Evolutionary conservation across 1,284 basidiomycete species (phyloP), one percentile per base, ranked within the genome.

Genomic region (Pisolithus thermaeus): DNA sequence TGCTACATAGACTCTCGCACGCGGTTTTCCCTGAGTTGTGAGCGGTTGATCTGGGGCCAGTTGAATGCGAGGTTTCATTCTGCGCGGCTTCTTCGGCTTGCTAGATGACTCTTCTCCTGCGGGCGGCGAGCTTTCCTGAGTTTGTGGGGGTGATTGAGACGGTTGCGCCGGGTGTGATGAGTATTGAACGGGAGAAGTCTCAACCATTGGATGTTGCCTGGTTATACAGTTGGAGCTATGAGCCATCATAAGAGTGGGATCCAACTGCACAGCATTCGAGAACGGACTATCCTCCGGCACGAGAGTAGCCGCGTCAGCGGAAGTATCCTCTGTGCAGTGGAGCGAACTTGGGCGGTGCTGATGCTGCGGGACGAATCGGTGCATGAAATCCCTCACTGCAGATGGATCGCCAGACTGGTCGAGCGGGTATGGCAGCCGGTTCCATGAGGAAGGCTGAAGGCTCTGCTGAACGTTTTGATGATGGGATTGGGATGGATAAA

Each of bases 1-100:
- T 35, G 87, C 86, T 37, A 89, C 83, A 59, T 81, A 89, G n/a
- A 89, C 87, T 44, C 87, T 75, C 25, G 80, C 77, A 18, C 86
- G 76, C 23, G 78, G 81, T 58, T 79, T 86, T 12, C 86, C 86
- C 64, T 88, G 84, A 0, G 84, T 85, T 3, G 86, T 89, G 38
- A 83, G 78, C 14, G 86, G 87, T 58, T 89, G 86, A 60, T 84
- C 81, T 9, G 82, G 73, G 2, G 83, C 79, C 43, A 86, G 76
- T 45, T 79, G 78, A 47, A 88, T 83, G 45, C 67, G 78, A 25
- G 75, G 73, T 58, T 83, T 85, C 62, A 83, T 78, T 50, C 77
- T 79, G 36, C 84, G 77, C 14, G 68, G 18, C 56, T 78, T 83
- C 27, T 36, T 63, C 38, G 46, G 1, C 14, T 50, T 32, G 44